Base-by-base conservation (phyloP, 83 land plant species). In the Picea abies region DNA sequence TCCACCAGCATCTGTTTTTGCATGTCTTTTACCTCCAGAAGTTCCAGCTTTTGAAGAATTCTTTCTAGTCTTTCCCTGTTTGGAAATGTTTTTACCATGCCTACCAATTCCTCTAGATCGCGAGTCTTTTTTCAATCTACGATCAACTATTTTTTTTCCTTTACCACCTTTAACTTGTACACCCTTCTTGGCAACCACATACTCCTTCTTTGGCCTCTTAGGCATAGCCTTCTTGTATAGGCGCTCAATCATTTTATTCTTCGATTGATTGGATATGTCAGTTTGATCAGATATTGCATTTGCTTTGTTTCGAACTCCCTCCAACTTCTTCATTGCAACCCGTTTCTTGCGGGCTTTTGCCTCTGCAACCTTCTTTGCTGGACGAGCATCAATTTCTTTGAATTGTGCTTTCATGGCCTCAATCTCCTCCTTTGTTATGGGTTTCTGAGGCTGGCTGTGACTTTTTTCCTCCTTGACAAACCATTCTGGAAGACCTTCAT, bases 161-260 rank as follows among this genome's bases (percentile, higher is more conserved):
- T 89, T 93, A 4, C 98, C 99, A 80, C 85, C 92, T 86, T 68
- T 96, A 63, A 92, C 91, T 58, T 85, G 85, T 35, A 95, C 95
- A 0, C 98, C 97, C 76, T 96, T 98, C 94, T 96, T 98, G 0
- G 99, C 99, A 23, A 96, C 99, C 37, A 98, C 99, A 76, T 87
- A 91, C 84, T 98, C 96, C 82, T 90, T 89, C 87, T 96, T 62
- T 7, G 97, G 92, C 82, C 71, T 94, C 79, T 91, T 92, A 29
- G 94, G 90, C 26, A 47, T 64, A 11, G 99, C 98, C 68, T 94
- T 96, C 84, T 96, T 90, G 79, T 96, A 96, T 5, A 98, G 89
- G 56, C 87, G 84, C 91, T 86, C 35, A 35, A 35, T 35, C 35
- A 35, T 35, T 35, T 35, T 35, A 35, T 35, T 35, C 35, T 35